phyloP scores from a whole-genome alignment of 2,329 filamentous ascomycete species.

The Helminthosporium solani region DNA sequence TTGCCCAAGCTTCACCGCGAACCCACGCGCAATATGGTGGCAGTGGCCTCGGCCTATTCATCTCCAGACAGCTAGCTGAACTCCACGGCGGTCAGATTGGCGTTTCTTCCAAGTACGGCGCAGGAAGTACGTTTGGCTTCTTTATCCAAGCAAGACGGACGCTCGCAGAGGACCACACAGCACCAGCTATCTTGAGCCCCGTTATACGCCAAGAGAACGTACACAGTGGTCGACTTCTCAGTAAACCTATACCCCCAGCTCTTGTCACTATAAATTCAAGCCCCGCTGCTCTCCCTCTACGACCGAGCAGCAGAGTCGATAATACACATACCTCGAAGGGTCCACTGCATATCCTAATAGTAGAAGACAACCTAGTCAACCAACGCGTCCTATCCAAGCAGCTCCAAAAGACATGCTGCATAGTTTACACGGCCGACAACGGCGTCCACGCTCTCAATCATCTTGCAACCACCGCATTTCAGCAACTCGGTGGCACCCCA shows the following conservation, averaged over 20 bases:
- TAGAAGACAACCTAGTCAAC: slow-evolving; percentile 43
- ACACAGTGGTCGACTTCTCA: background rate
- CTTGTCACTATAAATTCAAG: background rate
- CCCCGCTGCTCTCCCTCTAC: background rate
- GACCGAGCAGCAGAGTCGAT: background rate
- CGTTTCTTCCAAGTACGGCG: slow-evolving; percentile 29
- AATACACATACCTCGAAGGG: background rate
- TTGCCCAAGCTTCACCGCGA: slow-evolving; percentile 36
- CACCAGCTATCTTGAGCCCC: slow-evolving; percentile 1
- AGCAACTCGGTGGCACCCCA: slow-evolving; percentile 12
- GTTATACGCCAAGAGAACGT: background rate
- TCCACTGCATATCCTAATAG: slow-evolving; percentile 30
- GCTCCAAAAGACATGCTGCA: slow-evolving; percentile 33
- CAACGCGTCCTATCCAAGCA: slow-evolving; percentile 38
- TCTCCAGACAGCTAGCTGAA: slow-evolving; percentile 38
- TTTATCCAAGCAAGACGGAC: slow-evolving; percentile 24
- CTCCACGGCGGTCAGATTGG: slow-evolving; percentile 40
- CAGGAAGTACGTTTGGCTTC: slow-evolving; percentile 39
- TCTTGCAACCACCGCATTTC: slow-evolving; percentile 21
- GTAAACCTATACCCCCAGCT: background rate
- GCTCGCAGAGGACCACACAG: background rate
- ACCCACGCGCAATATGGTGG: slow-evolving; percentile 40
- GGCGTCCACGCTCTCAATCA: slow-evolving; percentile 33
- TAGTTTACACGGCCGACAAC: slow-evolving; percentile 33
- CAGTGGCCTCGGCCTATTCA: slow-evolving; percentile 40